Percentiles rank a stretch among this genome's conserved stretches.
These are phyloP conservation scores for Dactylellina haptotyla DNA, from an alignment of 2,329 filamentous ascomycete species.

Conservation along the genomic window DNA sequence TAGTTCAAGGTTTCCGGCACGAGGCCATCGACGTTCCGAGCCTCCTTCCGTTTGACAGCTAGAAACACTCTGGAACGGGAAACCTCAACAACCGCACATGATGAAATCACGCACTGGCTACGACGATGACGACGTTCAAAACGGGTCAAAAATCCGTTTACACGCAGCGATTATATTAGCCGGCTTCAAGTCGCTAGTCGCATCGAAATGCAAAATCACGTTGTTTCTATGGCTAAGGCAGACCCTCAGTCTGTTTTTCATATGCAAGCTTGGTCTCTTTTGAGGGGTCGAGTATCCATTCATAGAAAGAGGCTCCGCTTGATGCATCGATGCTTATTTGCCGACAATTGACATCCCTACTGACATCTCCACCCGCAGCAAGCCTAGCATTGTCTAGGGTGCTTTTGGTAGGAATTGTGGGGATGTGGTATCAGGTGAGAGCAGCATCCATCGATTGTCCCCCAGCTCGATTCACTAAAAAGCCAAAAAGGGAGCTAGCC, in stretches of 20 bases:
- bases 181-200: constrained; percentile 32
- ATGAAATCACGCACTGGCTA: constrained; percentile 46
- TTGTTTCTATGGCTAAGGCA: constrained; percentile 51
- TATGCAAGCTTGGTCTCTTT: constrained; percentile 1
- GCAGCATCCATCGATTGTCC: constrained; percentile 9
- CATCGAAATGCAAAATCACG: constrained; percentile 39
- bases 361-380: constrained; percentile 31
- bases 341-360: constrained; percentile 50
- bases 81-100: constrained; percentile 10
- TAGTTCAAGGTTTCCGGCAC: constrained; percentile 53
- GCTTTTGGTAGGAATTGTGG: constrained; percentile 29
- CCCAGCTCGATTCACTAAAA: constrained; percentile 1
- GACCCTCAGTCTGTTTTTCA: constrained; percentile 32
- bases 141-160: constrained; percentile 49
- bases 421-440: constrained; percentile 35
- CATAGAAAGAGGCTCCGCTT: constrained; percentile 50
- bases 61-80: not conserved
- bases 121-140: constrained; percentile 18
- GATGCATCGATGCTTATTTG: constrained; percentile 46
- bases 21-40: constrained; percentile 48
- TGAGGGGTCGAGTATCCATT: constrained; percentile 20
- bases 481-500: not conserved
- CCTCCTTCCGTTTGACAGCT: constrained; percentile 37
- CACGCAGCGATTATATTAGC: constrained; percentile 46
- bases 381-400: not conserved